phyloP scores from a whole-genome alignment of 2,329 filamentous ascomycete species.

The Fusarium avenaceum region DNA sequence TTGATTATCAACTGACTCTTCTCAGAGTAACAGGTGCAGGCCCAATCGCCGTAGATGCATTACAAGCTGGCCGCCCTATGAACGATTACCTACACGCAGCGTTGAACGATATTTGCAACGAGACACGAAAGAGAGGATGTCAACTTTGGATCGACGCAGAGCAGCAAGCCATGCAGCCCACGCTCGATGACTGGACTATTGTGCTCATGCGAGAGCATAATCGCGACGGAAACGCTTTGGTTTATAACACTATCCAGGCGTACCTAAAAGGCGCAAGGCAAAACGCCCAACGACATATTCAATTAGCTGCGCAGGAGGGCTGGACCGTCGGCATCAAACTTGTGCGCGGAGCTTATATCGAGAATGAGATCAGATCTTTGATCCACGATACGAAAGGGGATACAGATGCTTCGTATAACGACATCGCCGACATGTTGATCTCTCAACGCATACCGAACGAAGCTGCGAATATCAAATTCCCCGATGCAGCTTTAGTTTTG shows the following conservation, averaged over 20 bases:
- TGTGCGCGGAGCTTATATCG: conserved; percentile 69
- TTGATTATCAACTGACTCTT: not conserved
- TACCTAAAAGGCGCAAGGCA: conserved; percentile 64
- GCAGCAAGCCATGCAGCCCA: conserved; percentile 59
- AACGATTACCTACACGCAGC: conserved; percentile 57
- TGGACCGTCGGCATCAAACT: conserved; percentile 69
- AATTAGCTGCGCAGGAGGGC: conserved; percentile 59
- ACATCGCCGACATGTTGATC: conserved; percentile 62
- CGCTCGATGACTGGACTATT: conserved; percentile 52
- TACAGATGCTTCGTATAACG: conserved; percentile 66
- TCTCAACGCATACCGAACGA: conserved; percentile 49
- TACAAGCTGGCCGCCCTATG: conserved; percentile 52
- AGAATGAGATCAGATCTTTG: conserved; percentile 61
- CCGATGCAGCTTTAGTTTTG: conserved; percentile 62
- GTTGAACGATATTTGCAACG: conserved; percentile 56
- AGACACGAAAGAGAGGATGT: conserved; percentile 54
- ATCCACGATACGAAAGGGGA: conserved; percentile 66
- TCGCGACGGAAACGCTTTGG: conserved; percentile 48
- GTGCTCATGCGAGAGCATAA: conserved; percentile 57
- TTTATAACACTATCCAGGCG: conserved; percentile 68
- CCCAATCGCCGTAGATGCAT: conserved; percentile 54
- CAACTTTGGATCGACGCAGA: conserved; percentile 62
- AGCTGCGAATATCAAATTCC: conserved; percentile 52
- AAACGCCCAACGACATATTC: conserved; percentile 61
- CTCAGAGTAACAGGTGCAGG: conserved; percentile 60